Conservation (phyloP, 169 alveolate genomes). For the Cystoisospora suis region DNA sequence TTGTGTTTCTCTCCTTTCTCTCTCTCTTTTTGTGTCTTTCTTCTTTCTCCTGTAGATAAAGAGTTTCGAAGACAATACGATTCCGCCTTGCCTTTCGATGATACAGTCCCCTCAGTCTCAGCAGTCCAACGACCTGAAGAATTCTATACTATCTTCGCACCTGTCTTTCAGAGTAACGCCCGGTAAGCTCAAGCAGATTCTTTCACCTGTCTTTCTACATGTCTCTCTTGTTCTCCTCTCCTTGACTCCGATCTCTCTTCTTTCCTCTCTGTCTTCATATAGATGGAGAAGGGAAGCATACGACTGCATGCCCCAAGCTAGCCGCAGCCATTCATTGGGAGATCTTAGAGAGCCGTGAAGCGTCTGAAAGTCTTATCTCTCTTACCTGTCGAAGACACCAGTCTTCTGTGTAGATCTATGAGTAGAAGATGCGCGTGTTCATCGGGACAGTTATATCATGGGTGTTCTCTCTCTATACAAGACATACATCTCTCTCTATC, state of each 20-base stretch:
- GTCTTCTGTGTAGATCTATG: no score
- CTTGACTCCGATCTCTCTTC: background rate
- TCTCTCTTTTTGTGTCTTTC: background rate
- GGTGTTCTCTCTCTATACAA: no score
- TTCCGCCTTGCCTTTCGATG: slow-evolving; percentile 88
- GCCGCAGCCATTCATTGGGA: no score
- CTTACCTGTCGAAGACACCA: no score
- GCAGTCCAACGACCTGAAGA: slow-evolving; percentile 15
- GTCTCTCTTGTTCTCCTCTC: background rate
- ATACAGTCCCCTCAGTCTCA: slow-evolving; percentile 80
- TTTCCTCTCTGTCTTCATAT: background rate
- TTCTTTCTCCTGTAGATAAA: slow-evolving; percentile 70
- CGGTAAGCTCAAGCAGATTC: slow-evolving; percentile 58
- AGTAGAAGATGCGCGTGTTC: no score
- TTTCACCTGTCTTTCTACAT: background rate
- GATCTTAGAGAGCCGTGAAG: no score
- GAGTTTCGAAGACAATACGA: slow-evolving; percentile 85
- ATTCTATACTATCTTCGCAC: slow-evolving; percentile 72
- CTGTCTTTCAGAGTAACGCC: slow-evolving; percentile 82
- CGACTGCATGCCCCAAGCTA: no score
- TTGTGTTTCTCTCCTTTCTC: background rate
- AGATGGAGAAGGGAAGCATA: no score
- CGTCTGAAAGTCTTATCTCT: no score
- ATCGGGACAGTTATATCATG: no score
- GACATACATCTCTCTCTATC: no score